A percentile compares a stretch with the other conserved stretches of the same genome.
These are phyloP conservation scores for Chytridium lagenaria DNA, from an alignment of 371 early-diverging fungal species.

Conservation along the genomic window DNA sequence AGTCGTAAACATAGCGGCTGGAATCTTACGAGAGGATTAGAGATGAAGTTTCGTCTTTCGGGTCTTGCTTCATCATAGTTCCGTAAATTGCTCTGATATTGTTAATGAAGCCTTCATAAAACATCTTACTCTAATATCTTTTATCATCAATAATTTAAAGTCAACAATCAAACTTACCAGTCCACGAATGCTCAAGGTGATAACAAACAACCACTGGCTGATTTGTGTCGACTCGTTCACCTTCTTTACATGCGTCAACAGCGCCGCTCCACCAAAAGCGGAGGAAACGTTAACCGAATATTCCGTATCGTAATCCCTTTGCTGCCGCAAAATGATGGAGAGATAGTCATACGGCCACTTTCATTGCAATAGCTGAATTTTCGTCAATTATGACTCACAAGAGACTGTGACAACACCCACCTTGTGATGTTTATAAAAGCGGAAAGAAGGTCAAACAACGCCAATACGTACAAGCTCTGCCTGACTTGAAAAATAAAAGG, in stretches of 20 bases:
- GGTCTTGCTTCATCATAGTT: not conserved
- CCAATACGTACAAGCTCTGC: not conserved
- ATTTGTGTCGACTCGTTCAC: not conserved
- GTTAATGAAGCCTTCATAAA: not conserved
- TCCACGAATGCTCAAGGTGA: slow-evolving; percentile 1
- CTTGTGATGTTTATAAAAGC: not conserved
- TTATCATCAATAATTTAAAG: too few species aligned
- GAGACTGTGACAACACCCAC: too few species aligned
- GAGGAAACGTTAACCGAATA: not conserved
- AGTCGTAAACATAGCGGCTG: not conserved
- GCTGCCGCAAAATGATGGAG: slow-evolving; percentile 6
- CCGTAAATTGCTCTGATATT: slow-evolving; percentile 6
- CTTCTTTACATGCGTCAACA: not conserved
- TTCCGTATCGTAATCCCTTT: not conserved
- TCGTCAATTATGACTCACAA: not conserved
- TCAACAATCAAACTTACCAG: too few species aligned
- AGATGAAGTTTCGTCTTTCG: not conserved
- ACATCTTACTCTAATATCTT: slow-evolving; percentile 1
- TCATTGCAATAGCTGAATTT: not conserved
- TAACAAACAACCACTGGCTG: not conserved
- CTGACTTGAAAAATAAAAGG: not conserved
- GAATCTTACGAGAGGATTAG: slow-evolving; percentile 14
- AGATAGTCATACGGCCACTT: not conserved
- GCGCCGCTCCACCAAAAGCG: not conserved
- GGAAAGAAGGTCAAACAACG: slow-evolving; percentile 4